These are phyloP conservation scores for Fusarium chaquense DNA, from an alignment of 2,329 filamentous ascomycete genomes.

Conservation along the genomic window DNA sequence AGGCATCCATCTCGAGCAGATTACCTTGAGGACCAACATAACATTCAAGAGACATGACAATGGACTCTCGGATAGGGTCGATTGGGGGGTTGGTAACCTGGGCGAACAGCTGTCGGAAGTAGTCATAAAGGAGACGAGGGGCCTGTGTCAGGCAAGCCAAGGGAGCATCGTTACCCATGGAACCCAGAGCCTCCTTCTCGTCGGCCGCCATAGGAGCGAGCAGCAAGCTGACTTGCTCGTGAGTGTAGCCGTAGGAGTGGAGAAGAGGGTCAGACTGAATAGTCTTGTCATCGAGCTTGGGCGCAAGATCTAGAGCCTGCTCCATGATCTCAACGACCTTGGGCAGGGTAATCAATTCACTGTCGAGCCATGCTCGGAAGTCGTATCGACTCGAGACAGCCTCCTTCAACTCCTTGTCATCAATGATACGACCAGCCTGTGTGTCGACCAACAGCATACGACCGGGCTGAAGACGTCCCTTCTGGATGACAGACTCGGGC, in stretches of 20 bases:
- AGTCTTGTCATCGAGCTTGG: constrained; percentile 74
- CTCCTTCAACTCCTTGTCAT: constrained; percentile 90
- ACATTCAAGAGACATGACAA: constrained; percentile 97
- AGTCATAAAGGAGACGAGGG: constrained; percentile 90
- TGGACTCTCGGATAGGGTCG: constrained; percentile 95
- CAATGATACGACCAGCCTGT: constrained; percentile 87
- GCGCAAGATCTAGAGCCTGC: constrained; percentile 71
- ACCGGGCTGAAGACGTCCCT: constrained; percentile 92
- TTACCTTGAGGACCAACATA: constrained; percentile 98
- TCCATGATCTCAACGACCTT: constrained; percentile 75
- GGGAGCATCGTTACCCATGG: constrained; percentile 97
- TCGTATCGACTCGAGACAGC: constrained; percentile 88
- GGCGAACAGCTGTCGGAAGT: constrained; percentile 97
- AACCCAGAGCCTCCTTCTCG: constrained; percentile 95
- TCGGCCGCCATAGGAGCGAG: constrained; percentile 96
- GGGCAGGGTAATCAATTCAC: constrained; percentile 84
- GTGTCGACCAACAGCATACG: constrained; percentile 98
- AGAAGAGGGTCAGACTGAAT: constrained; percentile 88
- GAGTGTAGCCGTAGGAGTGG: constrained; percentile 91
- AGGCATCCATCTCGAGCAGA: constrained; percentile 89
- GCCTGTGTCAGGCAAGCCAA: constrained; percentile 91
- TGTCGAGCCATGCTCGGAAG: constrained; percentile 89
- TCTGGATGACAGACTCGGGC: constrained; percentile 89
- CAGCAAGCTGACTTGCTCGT: constrained; percentile 92
- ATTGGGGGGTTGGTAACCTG: constrained; percentile 99